phyloP scores from a whole-genome alignment of 106 monocot species.

The Triglochin maritima region DNA sequence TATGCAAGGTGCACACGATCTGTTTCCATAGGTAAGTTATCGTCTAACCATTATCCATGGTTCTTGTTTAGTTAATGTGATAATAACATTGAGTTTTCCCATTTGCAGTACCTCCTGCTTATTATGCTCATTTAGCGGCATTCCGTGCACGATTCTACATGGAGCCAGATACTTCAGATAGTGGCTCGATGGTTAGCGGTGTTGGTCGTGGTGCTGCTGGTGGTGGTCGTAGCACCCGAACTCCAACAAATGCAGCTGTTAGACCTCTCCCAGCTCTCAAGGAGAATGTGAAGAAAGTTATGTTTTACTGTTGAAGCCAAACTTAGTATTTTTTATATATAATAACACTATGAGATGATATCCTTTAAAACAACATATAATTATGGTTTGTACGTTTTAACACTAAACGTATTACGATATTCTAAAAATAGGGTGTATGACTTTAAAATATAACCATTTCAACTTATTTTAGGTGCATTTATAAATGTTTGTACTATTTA shows the following conservation, averaged over 20 bases:
- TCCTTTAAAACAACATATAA: too few species aligned
- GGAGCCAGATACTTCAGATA: slow-evolving; percentile 75
- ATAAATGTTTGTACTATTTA: too few species aligned
- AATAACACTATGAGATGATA: too few species aligned
- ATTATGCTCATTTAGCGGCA: slow-evolving; percentile 88
- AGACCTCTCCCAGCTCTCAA: slow-evolving; percentile 79
- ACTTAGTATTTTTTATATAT: not conserved
- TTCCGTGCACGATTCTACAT: slow-evolving; percentile 88
- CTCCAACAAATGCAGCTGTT: slow-evolving; percentile 35
- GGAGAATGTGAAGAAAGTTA: slow-evolving; percentile 88
- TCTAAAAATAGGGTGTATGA: too few species aligned
- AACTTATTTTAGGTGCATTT: too few species aligned
- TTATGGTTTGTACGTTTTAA: too few species aligned
- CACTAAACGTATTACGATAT: too few species aligned
- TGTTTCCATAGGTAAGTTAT: slow-evolving; percentile 53
- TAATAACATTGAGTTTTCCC: too few species aligned
- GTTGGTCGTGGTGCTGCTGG: slow-evolving; percentile 37
- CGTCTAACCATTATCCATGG: too few species aligned
- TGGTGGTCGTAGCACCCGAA: slow-evolving; percentile 23
- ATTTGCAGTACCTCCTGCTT: slow-evolving; percentile 81
- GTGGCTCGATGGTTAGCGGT: slow-evolving; percentile 51
- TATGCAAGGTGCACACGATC: slow-evolving; percentile 88
- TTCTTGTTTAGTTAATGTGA: too few species aligned
- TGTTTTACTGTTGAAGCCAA: slow-evolving; percentile 70
- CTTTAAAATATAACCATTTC: too few species aligned